A percentile compares a stretch with the other conserved stretches of the same genome.
Conservation (phyloP, 257 asterid species). For the Coffea eugenioides region DNA sequence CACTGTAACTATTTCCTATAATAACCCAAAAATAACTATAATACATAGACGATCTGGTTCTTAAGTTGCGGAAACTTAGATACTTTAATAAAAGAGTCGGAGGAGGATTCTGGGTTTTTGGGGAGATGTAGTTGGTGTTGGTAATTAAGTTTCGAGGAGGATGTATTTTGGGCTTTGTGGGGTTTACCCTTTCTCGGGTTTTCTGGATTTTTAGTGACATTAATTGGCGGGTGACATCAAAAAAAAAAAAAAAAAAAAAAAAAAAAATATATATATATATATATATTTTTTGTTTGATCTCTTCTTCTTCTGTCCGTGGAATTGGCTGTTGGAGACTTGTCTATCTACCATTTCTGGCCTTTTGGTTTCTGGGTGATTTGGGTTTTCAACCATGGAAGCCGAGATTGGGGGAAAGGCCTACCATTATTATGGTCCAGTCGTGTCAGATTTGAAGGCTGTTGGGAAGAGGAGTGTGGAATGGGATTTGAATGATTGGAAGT, state of each 20-base stretch:
- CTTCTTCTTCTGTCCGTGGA: constrained; percentile 1
- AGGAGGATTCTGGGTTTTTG: constrained; percentile 2
- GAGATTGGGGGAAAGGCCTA: constrained; percentile 32
- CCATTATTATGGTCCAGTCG: constrained; percentile 33
- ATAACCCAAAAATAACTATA: not conserved
- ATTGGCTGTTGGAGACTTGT: not conserved
- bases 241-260: too few species aligned
- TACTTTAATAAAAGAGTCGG: not conserved
- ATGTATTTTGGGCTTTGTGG: constrained; percentile 4
- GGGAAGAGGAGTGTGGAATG: constrained; percentile 73
- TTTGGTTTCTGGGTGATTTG: not conserved
- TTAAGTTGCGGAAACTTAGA: not conserved
- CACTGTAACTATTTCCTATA: not conserved
- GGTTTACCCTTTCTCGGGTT: not conserved
- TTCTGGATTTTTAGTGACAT: not conserved
- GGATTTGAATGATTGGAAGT: constrained; percentile 85
- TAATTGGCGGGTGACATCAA: not conserved
- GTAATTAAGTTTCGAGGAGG: not conserved
- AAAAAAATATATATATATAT: too few species aligned
- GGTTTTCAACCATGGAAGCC: constrained; percentile 38
- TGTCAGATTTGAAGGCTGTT: constrained; percentile 46
- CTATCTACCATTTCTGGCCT: constrained; percentile 15
- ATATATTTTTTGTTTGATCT: not conserved
- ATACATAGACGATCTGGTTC: not conserved
- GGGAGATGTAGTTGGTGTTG: constrained; percentile 26